Evolutionary conservation across 1,284 basidiomycete species (phyloP), one percentile per base, ranked within the genome.

Genomic region (Paramarasmius palmivorus): DNA sequence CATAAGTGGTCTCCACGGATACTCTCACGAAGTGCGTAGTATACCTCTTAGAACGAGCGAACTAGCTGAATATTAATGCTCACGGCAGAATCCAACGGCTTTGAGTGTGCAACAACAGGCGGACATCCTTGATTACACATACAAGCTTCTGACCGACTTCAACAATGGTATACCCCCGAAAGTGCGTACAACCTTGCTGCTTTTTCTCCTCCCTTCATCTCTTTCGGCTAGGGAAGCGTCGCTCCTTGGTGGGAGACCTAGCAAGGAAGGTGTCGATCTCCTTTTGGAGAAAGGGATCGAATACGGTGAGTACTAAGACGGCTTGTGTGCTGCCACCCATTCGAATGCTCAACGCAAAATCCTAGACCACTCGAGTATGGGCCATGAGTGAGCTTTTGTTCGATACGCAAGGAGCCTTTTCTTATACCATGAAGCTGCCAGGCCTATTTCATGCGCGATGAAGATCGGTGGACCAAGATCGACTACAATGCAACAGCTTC

Each of bases 241-340:
- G 87, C 88, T 8, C 86, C 88, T 0, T 92, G 88, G 87, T 92
- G 88, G 87, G 89, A 92, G 66, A 83, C 81, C 1, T n/a, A 86
- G 81, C 69, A 81, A 79, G 55, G 88, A 90, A 66, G 83, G 83
- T 1, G 83, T 81, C 0, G 70, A 82, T n/a, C 72, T 92, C 25
- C 70, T 92, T 17, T 75, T 90, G 15, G 82, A 87, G 20, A 87
- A 88, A 62, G 90, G 90, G 0, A 84, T 92, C 40, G 77, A 86
- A 69, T 91, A 91, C 62, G 88, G 85, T 85, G 54, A 48, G n/a
- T n/a, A n/a, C n/a, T n/a, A n/a, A n/a, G n/a, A n/a, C n/a, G n/a
- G n/a, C n/a, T n/a, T n/a, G n/a, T n/a, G n/a, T n/a, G n/a, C n/a
- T n/a, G n/a, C n/a, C n/a, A n/a, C n/a, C n/a, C n/a, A 60, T 54